phyloP scores from a whole-genome alignment of 208 protist species.

The Lotmaria passim region DNA sequence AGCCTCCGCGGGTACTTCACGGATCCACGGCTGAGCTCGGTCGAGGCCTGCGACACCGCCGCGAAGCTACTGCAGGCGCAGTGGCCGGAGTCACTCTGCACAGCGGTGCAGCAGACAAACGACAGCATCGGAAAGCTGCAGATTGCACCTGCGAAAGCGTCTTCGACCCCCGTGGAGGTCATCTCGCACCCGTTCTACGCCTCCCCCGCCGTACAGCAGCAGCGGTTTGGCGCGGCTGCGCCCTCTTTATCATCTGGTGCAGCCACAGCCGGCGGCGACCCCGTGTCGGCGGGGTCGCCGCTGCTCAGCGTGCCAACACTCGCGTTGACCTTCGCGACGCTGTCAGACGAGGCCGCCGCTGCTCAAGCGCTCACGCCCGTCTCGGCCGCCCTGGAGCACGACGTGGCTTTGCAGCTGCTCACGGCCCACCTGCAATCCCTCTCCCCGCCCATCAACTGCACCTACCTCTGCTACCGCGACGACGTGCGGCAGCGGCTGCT shows the following conservation, averaged over 20 bases:
- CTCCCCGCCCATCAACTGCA: constrained; percentile 60
- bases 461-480: constrained; percentile 81
- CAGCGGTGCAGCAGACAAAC: constrained; percentile 30
- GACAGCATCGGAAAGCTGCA: constrained; percentile 30
- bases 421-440: constrained; percentile 62
- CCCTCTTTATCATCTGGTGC: neutral
- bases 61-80: constrained; percentile 12
- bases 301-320: constrained; percentile 49
- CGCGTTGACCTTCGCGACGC: constrained; percentile 57
- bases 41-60: constrained; percentile 7
- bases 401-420: constrained; percentile 59
- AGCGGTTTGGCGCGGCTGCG: constrained; percentile 16
- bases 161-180: constrained; percentile 1
- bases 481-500: constrained; percentile 36
- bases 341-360: constrained; percentile 52
- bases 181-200: constrained; percentile 23
- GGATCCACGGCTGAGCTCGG: constrained; percentile 51
- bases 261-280: neutral
- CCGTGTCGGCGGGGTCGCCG: neutral
- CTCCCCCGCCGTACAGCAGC: constrained; percentile 12
- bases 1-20: constrained; percentile 63
- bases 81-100: constrained; percentile 34
- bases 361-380: constrained; percentile 52
- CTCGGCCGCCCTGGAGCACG: constrained; percentile 59
- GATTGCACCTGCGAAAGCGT: neutral